These are phyloP conservation scores for Alternaria panax DNA, from an alignment of 2,329 filamentous ascomycete species.

Conservation along the genomic window DNA sequence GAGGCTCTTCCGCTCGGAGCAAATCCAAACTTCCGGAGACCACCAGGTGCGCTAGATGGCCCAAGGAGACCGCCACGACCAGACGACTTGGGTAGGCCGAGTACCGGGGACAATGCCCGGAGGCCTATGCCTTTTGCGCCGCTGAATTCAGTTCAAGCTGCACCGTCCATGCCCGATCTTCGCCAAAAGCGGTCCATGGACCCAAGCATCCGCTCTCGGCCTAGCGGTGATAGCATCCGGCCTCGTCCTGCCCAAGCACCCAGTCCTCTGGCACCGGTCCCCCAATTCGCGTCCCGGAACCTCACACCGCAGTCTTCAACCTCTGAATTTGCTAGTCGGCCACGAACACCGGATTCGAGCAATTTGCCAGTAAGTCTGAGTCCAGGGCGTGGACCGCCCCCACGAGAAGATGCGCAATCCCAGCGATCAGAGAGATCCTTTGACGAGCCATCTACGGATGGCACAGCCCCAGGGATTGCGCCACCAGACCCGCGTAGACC, in stretches of 20 bases:
- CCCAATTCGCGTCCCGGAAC: constrained; percentile 41
- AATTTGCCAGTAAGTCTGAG: constrained; percentile 35
- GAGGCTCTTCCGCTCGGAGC: constrained; percentile 19
- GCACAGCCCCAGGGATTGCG: constrained; percentile 25
- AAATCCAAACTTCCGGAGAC: constrained; percentile 35
- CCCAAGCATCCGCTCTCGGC: constrained; percentile 41
- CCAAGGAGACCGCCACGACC: constrained; percentile 30
- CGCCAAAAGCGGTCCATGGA: constrained; percentile 46
- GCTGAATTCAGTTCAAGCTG: constrained; percentile 29
- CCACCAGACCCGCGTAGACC: constrained; percentile 38
- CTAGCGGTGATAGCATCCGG: constrained; percentile 48
- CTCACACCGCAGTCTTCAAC: constrained; percentile 52
- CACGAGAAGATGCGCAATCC: constrained; percentile 42
- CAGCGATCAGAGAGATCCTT: constrained; percentile 40
- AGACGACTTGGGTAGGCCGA: constrained; percentile 36
- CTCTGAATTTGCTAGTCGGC: constrained; percentile 45
- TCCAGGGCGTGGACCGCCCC: constrained; percentile 35
- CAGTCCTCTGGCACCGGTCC: constrained; percentile 36
- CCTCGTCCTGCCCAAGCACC: constrained; percentile 41
- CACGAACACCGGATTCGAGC: constrained; percentile 43
- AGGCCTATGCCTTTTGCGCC: constrained; percentile 34
- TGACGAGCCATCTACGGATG: constrained; percentile 37
- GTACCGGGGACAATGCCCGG: constrained; percentile 41
- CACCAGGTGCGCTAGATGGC: constrained; percentile 27
- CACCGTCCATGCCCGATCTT: constrained; percentile 37